Conservation (phyloP, 2,329 filamentous ascomycete genomes). For the Ophiocordyceps camponoti-floridani region DNA sequence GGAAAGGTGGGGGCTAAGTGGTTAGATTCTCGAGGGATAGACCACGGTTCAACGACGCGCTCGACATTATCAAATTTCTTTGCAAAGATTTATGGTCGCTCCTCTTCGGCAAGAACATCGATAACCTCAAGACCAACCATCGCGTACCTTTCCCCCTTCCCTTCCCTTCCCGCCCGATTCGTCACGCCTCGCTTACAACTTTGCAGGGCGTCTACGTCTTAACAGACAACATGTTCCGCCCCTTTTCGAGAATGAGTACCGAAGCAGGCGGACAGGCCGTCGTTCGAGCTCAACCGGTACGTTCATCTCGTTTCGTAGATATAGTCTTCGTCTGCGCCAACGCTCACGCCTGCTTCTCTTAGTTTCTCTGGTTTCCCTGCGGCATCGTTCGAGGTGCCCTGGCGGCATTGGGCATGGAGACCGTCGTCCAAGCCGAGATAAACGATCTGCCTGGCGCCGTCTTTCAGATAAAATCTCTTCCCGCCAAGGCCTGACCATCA, state of each 20-base stretch:
- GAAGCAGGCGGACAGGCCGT: conserved; percentile 58
- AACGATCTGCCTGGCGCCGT: conserved; percentile 73
- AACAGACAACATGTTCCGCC: conserved; percentile 82
- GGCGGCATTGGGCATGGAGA: conserved; percentile 77
- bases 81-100: conserved; percentile 97
- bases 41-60: conserved; percentile 75
- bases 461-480: conserved; percentile 85
- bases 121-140: conserved; percentile 97
- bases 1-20: too few relatives aligned
- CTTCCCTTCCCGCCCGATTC: not conserved
- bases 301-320: conserved; percentile 10
- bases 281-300: conserved; percentile 59
- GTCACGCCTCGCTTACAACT: not conserved
- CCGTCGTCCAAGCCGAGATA: conserved; percentile 81
- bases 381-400: conserved; percentile 85
- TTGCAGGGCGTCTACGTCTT: conserved; percentile 82
- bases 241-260: conserved; percentile 77
- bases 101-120: conserved; percentile 90
- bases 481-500: conserved; percentile 37
- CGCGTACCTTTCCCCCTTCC: conserved; percentile 32
- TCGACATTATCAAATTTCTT: conserved; percentile 94
- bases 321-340: not conserved
- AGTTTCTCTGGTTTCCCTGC: conserved; percentile 93
- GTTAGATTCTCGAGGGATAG: conserved; percentile 53
- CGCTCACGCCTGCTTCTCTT: not conserved